A percentile compares a stretch with the other conserved stretches of the same genome.
Evolutionary conservation across 2,329 filamentous ascomycete genomes (phyloP).

Genomic region (Claviceps monticola): DNA sequence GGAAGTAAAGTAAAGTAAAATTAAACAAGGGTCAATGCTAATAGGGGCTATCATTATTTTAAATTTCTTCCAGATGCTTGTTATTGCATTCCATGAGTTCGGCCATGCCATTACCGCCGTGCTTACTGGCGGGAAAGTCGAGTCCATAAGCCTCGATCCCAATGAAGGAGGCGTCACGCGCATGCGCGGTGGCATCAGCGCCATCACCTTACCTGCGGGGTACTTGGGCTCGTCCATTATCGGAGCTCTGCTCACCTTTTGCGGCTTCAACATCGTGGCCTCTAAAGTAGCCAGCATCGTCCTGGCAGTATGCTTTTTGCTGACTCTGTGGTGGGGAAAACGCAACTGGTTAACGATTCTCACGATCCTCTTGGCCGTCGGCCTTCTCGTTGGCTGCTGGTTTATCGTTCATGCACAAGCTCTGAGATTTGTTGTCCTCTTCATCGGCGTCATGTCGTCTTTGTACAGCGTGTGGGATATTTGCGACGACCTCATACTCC

Average conservation of each 20-base stretch:
- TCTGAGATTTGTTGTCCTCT: constrained; percentile 60
- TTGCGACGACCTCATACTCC: constrained; percentile 66
- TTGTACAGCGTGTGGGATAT: constrained; percentile 79
- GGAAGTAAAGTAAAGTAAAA: no score
- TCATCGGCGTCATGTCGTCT: constrained; percentile 71
- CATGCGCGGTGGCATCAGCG: constrained; percentile 57
- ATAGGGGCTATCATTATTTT: background rate
- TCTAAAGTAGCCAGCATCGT: constrained; percentile 66
- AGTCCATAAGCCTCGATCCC: constrained; percentile 63
- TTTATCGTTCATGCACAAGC: constrained; percentile 67
- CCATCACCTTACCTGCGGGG: constrained; percentile 61
- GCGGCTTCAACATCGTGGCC: constrained; percentile 69
- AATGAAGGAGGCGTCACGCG: constrained; percentile 67
- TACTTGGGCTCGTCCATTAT: constrained; percentile 68
- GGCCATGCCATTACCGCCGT: constrained; percentile 61
- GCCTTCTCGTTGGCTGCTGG: constrained; percentile 60
- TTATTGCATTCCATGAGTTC: constrained; percentile 73
- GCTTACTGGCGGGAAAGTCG: constrained; percentile 58
- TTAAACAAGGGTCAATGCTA: background rate
- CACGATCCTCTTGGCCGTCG: constrained; percentile 57
- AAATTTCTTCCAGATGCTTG: constrained; percentile 47
- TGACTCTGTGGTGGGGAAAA: constrained; percentile 74
- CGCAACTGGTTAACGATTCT: constrained; percentile 64
- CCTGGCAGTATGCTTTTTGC: constrained; percentile 57
- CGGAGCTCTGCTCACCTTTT: constrained; percentile 64